Evolutionary conservation across 768 basidiomycete species (phyloP), one percentile per base, ranked within the genome.

Genomic region (Rhodocollybia butyracea): DNA sequence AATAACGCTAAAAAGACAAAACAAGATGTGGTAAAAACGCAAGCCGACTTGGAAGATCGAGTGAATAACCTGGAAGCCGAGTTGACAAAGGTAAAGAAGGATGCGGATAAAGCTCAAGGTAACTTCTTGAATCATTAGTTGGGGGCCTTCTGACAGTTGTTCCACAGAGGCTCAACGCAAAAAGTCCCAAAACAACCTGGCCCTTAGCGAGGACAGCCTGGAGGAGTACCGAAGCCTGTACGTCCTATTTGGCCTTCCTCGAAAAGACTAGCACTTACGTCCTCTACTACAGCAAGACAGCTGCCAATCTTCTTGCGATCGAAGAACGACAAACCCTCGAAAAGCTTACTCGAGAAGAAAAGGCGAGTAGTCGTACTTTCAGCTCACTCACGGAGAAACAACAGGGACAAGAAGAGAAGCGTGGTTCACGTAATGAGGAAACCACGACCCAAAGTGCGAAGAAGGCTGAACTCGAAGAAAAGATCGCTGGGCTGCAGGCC

Each of bases 321-420:
- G 82, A 86, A 29, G 94, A 98, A 69, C 88, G 97, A 1, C 94
- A 97, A 63, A 76, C 85, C 5, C 78, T 97, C 0, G 91, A 95
- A 58, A 81, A 84, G 0, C 78, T 95, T 6, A 77, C 77, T 13
- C 85, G 95, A 52, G 91, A 98, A 54, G 87, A 91, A 66, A 94
- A 94, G 70, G 87, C 85, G 0, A 66, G 83, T 0, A 68, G 74
- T 7, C 83, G 93, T 40, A 76, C 82, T 1, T 76, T 93, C 6
- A 67, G 79, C 0, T 84, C 88, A 54, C 72, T 89, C 4, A 78
- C 79, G 48, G 88, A 91, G 59, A 88, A 84, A 64, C 78, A 88
- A 42, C 82, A 87, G 32, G 82, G 83, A 24, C 71, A 89, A 19
- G 73, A 80, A 52, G 76, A 82, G 59, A 86, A 82, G 66, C 79